These are phyloP conservation scores for Strobilomyces echinocephalus DNA, from an alignment of 768 basidiomycete genomes.

Conservation along the genomic window DNA sequence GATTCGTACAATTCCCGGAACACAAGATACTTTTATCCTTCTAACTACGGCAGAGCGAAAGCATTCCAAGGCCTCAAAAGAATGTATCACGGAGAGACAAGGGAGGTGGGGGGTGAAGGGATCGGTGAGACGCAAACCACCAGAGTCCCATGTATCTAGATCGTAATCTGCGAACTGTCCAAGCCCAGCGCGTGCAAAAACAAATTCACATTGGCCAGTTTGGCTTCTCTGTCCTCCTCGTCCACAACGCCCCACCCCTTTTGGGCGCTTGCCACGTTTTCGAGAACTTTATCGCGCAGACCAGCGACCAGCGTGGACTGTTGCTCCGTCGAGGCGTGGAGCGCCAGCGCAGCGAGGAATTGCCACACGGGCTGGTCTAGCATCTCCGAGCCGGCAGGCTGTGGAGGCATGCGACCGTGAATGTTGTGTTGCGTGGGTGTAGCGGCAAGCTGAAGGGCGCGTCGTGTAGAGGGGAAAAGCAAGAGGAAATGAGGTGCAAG, in stretches of 20 bases:
- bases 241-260: slow-evolving; percentile 63
- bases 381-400: slow-evolving; percentile 49
- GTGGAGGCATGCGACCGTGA: slow-evolving; percentile 60
- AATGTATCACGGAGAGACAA: background rate
- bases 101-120: too few relatives aligned
- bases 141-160: slow-evolving; percentile 20
- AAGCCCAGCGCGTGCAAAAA: slow-evolving; percentile 78
- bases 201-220: slow-evolving; percentile 89
- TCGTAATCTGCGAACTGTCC: slow-evolving; percentile 67
- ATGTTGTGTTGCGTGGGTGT: slow-evolving; percentile 32
- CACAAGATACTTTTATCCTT: slow-evolving; percentile 20
- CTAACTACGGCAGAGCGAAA: slow-evolving; percentile 10
- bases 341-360: slow-evolving; percentile 83
- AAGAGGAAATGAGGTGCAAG: slow-evolving; percentile 69
- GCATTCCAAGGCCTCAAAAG: slow-evolving; percentile 1
- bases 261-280: slow-evolving; percentile 77
- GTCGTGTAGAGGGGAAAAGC: slow-evolving; percentile 89
- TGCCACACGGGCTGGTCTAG: slow-evolving; percentile 94
- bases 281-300: slow-evolving; percentile 89
- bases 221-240: slow-evolving; percentile 70
- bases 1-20: slow-evolving; percentile 17
- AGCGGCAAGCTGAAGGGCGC: slow-evolving; percentile 39
- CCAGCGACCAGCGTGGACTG: slow-evolving; percentile 83
- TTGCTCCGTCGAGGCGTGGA: slow-evolving; percentile 80
- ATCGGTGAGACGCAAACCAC: background rate